Conservation (phyloP, 148 eudicot genomes). For the Linanthus parryae region DNA sequence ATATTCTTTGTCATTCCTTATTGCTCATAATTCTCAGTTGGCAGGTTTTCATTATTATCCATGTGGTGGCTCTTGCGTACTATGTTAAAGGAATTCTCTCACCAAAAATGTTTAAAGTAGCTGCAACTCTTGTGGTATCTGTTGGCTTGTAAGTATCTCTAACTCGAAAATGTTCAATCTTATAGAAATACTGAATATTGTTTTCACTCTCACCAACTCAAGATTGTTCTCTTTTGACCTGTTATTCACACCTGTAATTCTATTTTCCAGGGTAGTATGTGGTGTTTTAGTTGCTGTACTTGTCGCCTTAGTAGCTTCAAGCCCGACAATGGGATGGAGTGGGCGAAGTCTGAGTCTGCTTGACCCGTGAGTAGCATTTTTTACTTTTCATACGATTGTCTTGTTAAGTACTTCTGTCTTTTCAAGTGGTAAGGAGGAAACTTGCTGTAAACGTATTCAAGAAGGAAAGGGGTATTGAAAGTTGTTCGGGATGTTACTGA, state of each 20-base stretch:
- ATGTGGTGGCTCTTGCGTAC: slow-evolving; percentile 92
- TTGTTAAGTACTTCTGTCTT: too few relatives aligned
- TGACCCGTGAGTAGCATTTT: slow-evolving; percentile 71
- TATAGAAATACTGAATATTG: not conserved
- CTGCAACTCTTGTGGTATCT: slow-evolving; percentile 83
- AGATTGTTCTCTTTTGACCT: slow-evolving; percentile 10
- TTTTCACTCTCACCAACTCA: not conserved
- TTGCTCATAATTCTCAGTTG: slow-evolving; percentile 16
- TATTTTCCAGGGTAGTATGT: slow-evolving; percentile 61
- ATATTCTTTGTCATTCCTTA: not conserved
- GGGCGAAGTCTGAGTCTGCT: slow-evolving; percentile 95
- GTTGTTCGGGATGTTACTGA: too few relatives aligned
- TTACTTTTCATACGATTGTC: not conserved
- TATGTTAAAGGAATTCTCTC: slow-evolving; percentile 85
- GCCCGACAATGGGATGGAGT: slow-evolving; percentile 99
- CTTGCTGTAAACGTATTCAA: too few relatives aligned
- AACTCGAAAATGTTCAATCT: too few relatives aligned
- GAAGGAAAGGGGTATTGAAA: too few relatives aligned
- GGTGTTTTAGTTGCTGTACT: slow-evolving; percentile 74
- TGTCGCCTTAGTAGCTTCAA: slow-evolving; percentile 84
- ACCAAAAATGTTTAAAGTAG: slow-evolving; percentile 93
- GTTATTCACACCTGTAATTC: slow-evolving; percentile 2
- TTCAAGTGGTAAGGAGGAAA: too few relatives aligned
- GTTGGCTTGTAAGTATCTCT: slow-evolving; percentile 72
- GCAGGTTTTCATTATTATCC: slow-evolving; percentile 93